Conservation (phyloP, 2,329 filamentous ascomycete genomes). For the Metarhizium brunneum region DNA sequence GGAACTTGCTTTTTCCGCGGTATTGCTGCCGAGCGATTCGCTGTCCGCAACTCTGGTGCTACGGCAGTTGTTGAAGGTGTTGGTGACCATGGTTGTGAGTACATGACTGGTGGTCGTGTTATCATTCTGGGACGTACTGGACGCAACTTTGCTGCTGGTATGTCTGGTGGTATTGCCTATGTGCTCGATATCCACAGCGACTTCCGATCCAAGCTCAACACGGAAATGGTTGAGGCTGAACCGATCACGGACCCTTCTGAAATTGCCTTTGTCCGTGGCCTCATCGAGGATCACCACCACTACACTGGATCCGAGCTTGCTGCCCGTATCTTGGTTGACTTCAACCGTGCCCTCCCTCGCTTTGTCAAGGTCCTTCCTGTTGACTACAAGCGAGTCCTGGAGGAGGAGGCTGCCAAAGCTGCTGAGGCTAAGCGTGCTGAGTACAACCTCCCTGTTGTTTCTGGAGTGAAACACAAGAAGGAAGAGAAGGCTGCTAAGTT, state of each 20-base stretch:
- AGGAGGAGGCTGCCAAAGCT: conserved; percentile 77
- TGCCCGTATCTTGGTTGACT: conserved; percentile 88
- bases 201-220: conserved; percentile 89
- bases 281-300: conserved; percentile 95
- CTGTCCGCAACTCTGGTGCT: conserved; percentile 91
- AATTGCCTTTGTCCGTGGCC: conserved; percentile 79
- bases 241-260: conserved; percentile 76
- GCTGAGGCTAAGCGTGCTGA: conserved; percentile 77
- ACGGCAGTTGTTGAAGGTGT: conserved; percentile 94
- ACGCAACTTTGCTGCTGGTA: conserved; percentile 95
- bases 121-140: conserved; percentile 81
- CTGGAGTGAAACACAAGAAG: conserved; percentile 53
- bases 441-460: conserved; percentile 69
- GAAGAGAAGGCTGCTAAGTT: conserved; percentile 62
- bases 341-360: conserved; percentile 78
- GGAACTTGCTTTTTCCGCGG: conserved; percentile 96
- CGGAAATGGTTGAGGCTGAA: conserved; percentile 92
- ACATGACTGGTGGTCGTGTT: conserved; percentile 95
- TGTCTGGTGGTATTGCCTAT: conserved; percentile 97
- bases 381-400: conserved; percentile 90
- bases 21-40: conserved; percentile 92
- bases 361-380: conserved; percentile 91
- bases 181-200: conserved; percentile 83
- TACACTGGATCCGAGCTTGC: conserved; percentile 95
- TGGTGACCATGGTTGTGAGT: conserved; percentile 94